Evolutionary conservation across 2,329 filamentous ascomycete genomes (phyloP).

Genomic region (Hypoxylon sp.): DNA sequence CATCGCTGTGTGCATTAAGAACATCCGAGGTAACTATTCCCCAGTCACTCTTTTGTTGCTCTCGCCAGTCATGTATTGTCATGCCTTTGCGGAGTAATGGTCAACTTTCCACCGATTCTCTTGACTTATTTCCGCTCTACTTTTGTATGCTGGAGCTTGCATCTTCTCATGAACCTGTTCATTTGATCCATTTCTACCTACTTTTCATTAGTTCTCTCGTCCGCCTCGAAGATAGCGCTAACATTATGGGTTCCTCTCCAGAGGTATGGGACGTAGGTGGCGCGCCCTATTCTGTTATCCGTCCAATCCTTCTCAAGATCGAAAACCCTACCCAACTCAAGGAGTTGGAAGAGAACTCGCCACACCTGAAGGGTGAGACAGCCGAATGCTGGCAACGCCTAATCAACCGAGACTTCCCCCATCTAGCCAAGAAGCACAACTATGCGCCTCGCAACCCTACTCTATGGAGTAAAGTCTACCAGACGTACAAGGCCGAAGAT

Average conservation of each 20-base stretch:
- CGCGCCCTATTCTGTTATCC: constrained; percentile 76
- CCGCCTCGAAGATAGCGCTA: constrained; percentile 13
- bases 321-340: constrained; percentile 82
- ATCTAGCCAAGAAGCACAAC: constrained; percentile 72
- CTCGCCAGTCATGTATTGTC: background rate
- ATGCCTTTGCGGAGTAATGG: background rate
- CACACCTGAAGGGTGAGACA: constrained; percentile 21
- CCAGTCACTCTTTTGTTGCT: background rate
- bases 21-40: constrained; percentile 59
- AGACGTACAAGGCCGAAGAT: constrained; percentile 74
- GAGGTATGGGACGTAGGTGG: constrained; percentile 79
- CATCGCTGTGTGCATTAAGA: constrained; percentile 66
- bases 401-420: constrained; percentile 82
- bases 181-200: background rate
- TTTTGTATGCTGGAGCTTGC: background rate
- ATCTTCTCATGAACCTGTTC: background rate
- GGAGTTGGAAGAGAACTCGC: constrained; percentile 74
- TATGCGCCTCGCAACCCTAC: constrained; percentile 75
- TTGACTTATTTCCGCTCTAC: background rate
- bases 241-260: constrained; percentile 33
- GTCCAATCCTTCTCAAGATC: constrained; percentile 78
- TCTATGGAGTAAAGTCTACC: constrained; percentile 85
- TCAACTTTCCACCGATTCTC: background rate
- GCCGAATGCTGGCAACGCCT: constrained; percentile 65
- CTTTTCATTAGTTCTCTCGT: background rate